Evolutionary conservation across 257 asterid species (phyloP).

Genomic region (Solanum pinnatisectum): DNA sequence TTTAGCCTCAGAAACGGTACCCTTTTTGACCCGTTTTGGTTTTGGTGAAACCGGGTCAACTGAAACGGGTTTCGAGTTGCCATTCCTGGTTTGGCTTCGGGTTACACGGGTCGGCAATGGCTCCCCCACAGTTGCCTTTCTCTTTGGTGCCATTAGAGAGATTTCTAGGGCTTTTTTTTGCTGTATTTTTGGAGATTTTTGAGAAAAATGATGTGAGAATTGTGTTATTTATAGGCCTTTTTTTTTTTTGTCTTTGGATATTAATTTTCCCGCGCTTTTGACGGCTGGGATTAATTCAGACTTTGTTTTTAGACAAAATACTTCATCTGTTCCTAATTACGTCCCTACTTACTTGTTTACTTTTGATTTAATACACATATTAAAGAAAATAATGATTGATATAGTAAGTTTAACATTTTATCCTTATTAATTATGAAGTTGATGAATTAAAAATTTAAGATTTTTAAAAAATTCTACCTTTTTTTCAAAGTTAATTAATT

Average conservation of each 20-base stretch:
- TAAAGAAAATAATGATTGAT: too few species aligned
- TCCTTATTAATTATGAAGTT: fast-evolving
- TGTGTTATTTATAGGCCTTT: not conserved
- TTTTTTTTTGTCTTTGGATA: not conserved
- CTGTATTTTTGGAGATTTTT: not conserved
- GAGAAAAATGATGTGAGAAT: not conserved
- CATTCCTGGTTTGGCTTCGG: constrained; percentile 26
- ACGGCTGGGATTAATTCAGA: constrained; percentile 25
- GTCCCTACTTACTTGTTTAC: too few species aligned
- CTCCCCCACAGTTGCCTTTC: constrained; percentile 6
- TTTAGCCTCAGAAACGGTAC: not conserved
- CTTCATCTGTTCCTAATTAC: not conserved
- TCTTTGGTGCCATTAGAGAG: constrained; percentile 27
- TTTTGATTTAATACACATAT: too few species aligned
- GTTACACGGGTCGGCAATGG: constrained; percentile 11
- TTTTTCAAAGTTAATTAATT: too few species aligned
- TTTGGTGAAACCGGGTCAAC: constrained; percentile 21
- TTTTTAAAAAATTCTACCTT: fast-evolving
- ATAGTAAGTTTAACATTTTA: fast-evolving
- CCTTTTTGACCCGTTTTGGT: constrained; percentile 18
- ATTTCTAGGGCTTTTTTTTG: not conserved
- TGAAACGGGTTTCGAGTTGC: constrained; percentile 3
- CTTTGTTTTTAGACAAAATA: not conserved
- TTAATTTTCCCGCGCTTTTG: constrained; percentile 39
- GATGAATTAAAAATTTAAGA: too few species aligned